phyloP scores from a whole-genome alignment of 371 early-diverging fungal species.

The Rhizopus sp. region DNA sequence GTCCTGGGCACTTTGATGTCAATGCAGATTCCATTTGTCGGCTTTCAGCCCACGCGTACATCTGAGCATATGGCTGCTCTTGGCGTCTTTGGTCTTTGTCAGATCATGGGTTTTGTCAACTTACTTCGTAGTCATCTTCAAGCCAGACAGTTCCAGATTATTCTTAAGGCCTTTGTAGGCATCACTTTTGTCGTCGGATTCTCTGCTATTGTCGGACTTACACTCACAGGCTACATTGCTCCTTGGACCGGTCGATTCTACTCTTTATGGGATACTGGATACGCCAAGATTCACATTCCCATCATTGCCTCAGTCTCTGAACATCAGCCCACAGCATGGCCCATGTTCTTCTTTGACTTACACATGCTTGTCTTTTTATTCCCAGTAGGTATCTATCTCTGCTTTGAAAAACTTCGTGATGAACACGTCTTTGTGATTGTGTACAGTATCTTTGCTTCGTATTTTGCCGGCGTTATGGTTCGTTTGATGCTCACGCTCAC shows the following conservation, averaged over 20 bases:
- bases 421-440: conserved; percentile 97
- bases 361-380: conserved; percentile 92
- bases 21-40: conserved; percentile 99
- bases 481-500: conserved; percentile 97
- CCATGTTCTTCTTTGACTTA: conserved; percentile 98
- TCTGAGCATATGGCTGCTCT: conserved; percentile 99
- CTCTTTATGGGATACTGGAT: conserved; percentile 98
- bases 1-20: conserved; percentile 93
- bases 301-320: conserved; percentile 99
- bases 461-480: conserved; percentile 99
- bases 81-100: conserved; percentile 89
- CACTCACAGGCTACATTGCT: conserved; percentile 86
- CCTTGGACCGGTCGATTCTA: conserved; percentile 99
- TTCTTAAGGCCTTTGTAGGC: conserved; percentile 71
- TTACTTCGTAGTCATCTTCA: conserved; percentile 81
- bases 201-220: conserved; percentile 61
- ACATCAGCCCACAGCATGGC: conserved; percentile 99
- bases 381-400: conserved; percentile 97
- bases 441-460: conserved; percentile 92
- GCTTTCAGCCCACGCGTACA: conserved; percentile 96
- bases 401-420: conserved; percentile 89
- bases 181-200: conserved; percentile 59
- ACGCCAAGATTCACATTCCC: conserved; percentile 98
- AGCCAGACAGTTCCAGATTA: conserved; percentile 78
- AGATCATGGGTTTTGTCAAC: conserved; percentile 90